Conservation (phyloP, 2,329 filamentous ascomycete genomes). For the Ophiostoma fasciatum region DNA sequence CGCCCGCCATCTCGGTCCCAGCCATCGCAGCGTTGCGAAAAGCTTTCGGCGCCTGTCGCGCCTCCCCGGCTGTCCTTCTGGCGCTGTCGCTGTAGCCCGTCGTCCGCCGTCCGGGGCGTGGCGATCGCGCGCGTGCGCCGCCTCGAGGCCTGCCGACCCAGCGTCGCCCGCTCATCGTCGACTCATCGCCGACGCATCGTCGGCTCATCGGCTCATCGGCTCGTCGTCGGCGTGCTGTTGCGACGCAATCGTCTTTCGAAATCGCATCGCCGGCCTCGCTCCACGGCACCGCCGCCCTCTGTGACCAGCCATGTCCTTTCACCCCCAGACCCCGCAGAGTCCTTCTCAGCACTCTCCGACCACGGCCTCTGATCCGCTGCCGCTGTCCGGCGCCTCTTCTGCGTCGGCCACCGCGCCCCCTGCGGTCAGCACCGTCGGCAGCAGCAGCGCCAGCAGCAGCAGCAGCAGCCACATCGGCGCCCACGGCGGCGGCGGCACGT, state of each 20-base stretch:
- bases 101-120: not conserved
- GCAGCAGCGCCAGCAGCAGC: constrained; percentile 21
- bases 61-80: not conserved
- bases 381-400: no score
- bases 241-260: no score
- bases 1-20: no score
- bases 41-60: not conserved
- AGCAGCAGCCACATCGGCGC: constrained; percentile 24
- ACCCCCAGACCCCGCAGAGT: constrained; percentile 53
- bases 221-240: not conserved
- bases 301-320: constrained; percentile 44
- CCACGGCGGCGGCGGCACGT: constrained; percentile 11
- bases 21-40: no score
- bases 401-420: no score
- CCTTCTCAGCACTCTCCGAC: constrained; percentile 46
- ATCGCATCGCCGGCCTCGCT: no score
- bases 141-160: no score
- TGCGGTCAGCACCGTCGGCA: constrained; percentile 2
- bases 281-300: no score
- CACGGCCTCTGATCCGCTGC: constrained; percentile 34
- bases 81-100: not conserved
- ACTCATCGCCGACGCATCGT: not conserved
- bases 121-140: not conserved
- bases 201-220: not conserved
- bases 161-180: no score